These are phyloP conservation scores for Carex arenaria DNA, from an alignment of 202 grass and related monocot species.

Conservation along the genomic window DNA sequence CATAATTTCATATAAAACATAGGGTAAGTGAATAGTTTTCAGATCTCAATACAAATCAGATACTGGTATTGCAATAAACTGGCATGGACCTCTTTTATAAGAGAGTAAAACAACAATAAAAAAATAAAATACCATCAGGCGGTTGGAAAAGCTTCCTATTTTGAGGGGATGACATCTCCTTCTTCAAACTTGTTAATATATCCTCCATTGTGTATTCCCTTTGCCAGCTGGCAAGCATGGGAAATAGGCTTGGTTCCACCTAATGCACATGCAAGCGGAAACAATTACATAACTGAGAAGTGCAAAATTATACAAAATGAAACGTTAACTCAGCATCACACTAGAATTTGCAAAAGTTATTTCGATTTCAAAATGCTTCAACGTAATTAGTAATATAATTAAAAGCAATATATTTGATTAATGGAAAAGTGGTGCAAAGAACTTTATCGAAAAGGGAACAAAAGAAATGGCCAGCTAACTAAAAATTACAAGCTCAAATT, in stretches of 20 bases:
- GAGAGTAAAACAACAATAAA: constrained; percentile 10
- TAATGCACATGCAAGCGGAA: constrained; percentile 15
- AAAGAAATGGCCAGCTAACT: not conserved
- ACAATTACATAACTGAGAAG: not conserved
- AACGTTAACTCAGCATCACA: not conserved
- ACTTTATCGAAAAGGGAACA: not conserved
- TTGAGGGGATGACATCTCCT: constrained; percentile 75
- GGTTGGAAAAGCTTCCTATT: constrained; percentile 81
- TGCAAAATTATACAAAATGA: not conserved
- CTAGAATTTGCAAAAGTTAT: not conserved
- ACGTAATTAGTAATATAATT: not conserved
- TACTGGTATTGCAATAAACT: not conserved
- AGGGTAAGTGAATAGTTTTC: not conserved
- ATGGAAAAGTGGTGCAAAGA: not conserved
- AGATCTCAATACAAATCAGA: not conserved
- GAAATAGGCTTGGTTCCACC: constrained; percentile 74
- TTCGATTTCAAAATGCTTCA: not conserved
- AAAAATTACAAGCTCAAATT: not conserved
- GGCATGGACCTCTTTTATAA: not conserved
- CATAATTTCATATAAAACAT: not conserved
- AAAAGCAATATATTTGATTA: not conserved
- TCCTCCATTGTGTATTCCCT: constrained; percentile 90
- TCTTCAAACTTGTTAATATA: constrained; percentile 67
- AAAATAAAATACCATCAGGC: constrained; percentile 47
- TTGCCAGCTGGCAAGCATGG: constrained; percentile 80